These are phyloP conservation scores for Wilcoxina mikolae DNA, from an alignment of 495 filamentous ascomycete species.

Conservation along the genomic window DNA sequence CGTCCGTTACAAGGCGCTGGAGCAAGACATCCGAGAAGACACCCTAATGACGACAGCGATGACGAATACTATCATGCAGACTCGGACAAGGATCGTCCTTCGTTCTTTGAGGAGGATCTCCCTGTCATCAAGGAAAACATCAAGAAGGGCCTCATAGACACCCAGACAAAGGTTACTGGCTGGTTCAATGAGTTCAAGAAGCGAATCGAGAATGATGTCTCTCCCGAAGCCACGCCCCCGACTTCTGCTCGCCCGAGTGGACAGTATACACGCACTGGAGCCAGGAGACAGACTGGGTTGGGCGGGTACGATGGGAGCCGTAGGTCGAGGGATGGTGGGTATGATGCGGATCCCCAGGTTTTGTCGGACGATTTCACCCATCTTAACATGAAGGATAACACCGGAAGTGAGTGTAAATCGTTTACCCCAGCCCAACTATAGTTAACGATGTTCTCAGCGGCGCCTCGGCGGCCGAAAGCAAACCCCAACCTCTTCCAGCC, in stretches of 20 bases:
- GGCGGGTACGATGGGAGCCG: constrained; percentile 33
- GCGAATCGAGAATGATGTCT: constrained; percentile 70
- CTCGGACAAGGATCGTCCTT: constrained; percentile 61
- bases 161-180: constrained; percentile 78
- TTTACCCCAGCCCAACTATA: constrained; percentile 28
- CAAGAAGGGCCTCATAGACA: constrained; percentile 86
- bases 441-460: constrained; percentile 27
- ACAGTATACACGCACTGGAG: constrained; percentile 18
- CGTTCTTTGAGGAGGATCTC: constrained; percentile 65
- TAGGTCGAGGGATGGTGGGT: constrained; percentile 63
- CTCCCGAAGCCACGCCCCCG: constrained; percentile 23
- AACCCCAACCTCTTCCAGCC: constrained; percentile 74
- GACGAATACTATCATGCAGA: constrained; percentile 35
- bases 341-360: constrained; percentile 89
- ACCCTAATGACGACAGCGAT: constrained; percentile 33
- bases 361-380: constrained; percentile 82
- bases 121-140: constrained; percentile 88
- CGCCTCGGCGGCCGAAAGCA: constrained; percentile 48
- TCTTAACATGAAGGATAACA: constrained; percentile 64
- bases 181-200: constrained; percentile 88
- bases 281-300: background rate
- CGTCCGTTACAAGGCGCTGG: background rate
- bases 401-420: constrained; percentile 22
- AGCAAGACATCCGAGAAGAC: constrained; percentile 10
- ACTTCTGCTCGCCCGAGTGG: constrained; percentile 14